phyloP scores from a whole-genome alignment of 495 filamentous ascomycete genomes.

The Neurospora africana region DNA sequence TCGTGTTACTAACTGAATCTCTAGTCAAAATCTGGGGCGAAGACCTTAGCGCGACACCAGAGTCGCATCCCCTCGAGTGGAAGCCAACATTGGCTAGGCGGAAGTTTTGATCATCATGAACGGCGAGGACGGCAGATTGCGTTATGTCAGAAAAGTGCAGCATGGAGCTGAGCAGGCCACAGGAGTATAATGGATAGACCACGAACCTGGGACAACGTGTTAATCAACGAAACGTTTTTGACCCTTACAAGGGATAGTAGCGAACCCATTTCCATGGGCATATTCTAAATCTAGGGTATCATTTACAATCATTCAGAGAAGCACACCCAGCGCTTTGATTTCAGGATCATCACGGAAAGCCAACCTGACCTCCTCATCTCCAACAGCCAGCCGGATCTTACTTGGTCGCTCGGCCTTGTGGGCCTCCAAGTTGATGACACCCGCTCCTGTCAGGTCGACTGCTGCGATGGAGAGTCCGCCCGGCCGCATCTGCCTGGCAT shows the following conservation, averaged over 20 bases:
- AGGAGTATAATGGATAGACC: not conserved
- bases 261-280: not conserved
- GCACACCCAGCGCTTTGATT: constrained; percentile 58
- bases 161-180: not conserved
- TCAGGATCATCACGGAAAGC: constrained; percentile 85
- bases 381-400: constrained; percentile 74
- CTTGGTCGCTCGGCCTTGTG: constrained; percentile 72
- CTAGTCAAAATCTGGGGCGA: constrained; percentile 89
- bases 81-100: constrained; percentile 62
- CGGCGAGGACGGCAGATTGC: not conserved
- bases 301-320: constrained; percentile 19
- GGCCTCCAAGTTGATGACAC: constrained; percentile 72
- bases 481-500: constrained; percentile 34
- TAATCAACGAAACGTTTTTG: not conserved
- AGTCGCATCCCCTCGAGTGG: constrained; percentile 90
- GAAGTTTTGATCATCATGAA: constrained; percentile 20
- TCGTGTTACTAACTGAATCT: constrained; percentile 16
- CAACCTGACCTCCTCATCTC: constrained; percentile 78
- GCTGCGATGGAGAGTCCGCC: constrained; percentile 60
- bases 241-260: not conserved
- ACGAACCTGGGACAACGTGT: not conserved
- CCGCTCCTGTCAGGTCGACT: constrained; percentile 74
- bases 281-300: not conserved
- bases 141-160: not conserved
- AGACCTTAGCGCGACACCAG: constrained; percentile 80